phyloP scores from a whole-genome alignment of 768 basidiomycete genomes.

The Suillus bovinus region DNA sequence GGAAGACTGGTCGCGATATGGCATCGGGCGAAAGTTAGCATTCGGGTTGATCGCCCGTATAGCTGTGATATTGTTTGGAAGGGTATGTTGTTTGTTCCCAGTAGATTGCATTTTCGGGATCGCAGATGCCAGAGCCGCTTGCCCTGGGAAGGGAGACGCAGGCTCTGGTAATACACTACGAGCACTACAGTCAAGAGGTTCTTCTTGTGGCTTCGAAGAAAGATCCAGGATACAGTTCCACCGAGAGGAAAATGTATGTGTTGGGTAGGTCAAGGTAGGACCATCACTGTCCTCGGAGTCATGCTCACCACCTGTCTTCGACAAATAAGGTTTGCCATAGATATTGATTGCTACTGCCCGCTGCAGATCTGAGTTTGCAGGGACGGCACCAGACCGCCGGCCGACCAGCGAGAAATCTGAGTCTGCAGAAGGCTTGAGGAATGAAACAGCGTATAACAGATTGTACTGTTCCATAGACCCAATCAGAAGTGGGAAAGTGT shows the following conservation, averaged over 20 bases:
- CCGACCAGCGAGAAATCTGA: constrained; percentile 38
- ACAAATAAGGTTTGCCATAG: constrained; percentile 65
- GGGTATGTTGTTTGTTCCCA: constrained; percentile 60
- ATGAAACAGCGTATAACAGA: constrained; percentile 86
- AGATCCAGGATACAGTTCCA: constrained; percentile 93
- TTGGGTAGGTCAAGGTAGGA: constrained; percentile 50
- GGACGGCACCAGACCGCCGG: constrained; percentile 35
- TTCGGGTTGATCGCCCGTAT: constrained; percentile 29
- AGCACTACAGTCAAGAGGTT: constrained; percentile 18
- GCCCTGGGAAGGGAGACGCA: constrained; percentile 74
- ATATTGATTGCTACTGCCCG: constrained; percentile 81
- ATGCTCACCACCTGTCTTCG: constrained; percentile 20
- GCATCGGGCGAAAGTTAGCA: constrained; percentile 20
- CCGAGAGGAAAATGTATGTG: constrained; percentile 73
- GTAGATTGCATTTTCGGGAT: constrained; percentile 34
- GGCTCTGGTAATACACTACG: constrained; percentile 66
- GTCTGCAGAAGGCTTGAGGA: constrained; percentile 66
- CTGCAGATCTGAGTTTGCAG: constrained; percentile 50
- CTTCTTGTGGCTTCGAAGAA: constrained; percentile 34
- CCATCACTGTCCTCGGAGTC: constrained; percentile 18
- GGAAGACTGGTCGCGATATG: constrained; percentile 27
- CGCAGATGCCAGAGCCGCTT: constrained; percentile 23
- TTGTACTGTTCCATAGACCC: constrained; percentile 81
- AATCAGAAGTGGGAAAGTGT: constrained; percentile 72
- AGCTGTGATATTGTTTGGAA: constrained; percentile 37